Base-by-base conservation (phyloP, 805 yeast species). In the Starmerella potacharoeniae region DNA sequence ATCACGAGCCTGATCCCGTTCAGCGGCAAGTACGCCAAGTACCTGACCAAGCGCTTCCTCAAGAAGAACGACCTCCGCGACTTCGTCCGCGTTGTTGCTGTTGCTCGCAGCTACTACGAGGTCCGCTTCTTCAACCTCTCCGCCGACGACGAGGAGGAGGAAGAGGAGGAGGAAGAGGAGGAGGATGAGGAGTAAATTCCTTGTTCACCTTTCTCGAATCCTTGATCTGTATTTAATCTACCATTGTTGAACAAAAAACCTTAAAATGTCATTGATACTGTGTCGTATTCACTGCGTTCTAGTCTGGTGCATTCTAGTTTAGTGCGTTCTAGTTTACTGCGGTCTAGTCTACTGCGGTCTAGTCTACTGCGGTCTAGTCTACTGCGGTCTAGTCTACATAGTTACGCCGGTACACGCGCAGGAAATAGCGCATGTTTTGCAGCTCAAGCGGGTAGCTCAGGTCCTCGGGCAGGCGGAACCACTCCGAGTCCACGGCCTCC, bases 11-110 rank as follows among this genome's bases (percentile, higher is more conserved):
- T 84, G 77, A 77, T 95, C 77, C 84, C 88, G 80, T 91, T 93
- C 93, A 90, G 97, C 68, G 99, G 98, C 80, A 91, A 95, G 81
- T 93, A 93, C 95, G 84, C 91, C 76, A 93, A 95, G 83, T 93
- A 93, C 95, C 81, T 93, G 75, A 87, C 97, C 73, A 95, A 93
- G 89, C 91, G 95, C 83, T 93, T 87, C 93, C 87, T 93, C 79
- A 95, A 91, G 95, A 93, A 93, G 87, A 88, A 90, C 91, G 95
- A 87, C 80, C 86, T 91, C 81, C 89, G 97, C 83, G 97, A 93
- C 82, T 91, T 97, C 97, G 90, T 91, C 78, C 93, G 97, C 83
- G 90, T 91, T 72, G 96, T 91, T 67, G 86, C 97, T 65, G 83
- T 85, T 73, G 85, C 89, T 81, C 86, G 86, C 78, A 87, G 90